Percentiles rank a stretch among this genome's conserved stretches.
Evolutionary conservation across 805 yeast genomes (phyloP).

Genomic region (Phaffomyces opuntiae): DNA sequence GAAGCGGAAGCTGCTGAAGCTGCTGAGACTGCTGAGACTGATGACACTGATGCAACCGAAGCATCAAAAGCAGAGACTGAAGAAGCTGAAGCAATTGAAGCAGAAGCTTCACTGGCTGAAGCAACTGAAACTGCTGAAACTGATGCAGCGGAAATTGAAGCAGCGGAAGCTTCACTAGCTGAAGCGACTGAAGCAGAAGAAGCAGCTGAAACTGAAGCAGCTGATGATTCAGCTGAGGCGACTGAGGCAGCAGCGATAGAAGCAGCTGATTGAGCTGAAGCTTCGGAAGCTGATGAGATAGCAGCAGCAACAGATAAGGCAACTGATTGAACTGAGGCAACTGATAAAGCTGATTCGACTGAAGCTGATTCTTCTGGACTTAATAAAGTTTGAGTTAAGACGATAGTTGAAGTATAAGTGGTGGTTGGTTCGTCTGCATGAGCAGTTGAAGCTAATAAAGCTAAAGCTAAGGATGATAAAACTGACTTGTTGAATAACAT

Average conservation of each 20-base stretch:
- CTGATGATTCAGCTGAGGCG: conserved; percentile 17
- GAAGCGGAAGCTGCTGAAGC: conserved; percentile 9
- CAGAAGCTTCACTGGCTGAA: conserved; percentile 20
- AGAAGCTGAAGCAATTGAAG: conserved; percentile 6
- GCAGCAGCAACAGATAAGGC: conserved; percentile 9
- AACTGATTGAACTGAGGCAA: conserved; percentile 15
- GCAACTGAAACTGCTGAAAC: conserved; percentile 26
- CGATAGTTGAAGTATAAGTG: conserved; percentile 32
- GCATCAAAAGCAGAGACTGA: conserved; percentile 10
- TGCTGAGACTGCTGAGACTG: conserved; percentile 18
- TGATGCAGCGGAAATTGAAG: conserved; percentile 9
- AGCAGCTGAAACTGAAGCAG: conserved; percentile 13
- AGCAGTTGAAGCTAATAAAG: conserved; percentile 9
- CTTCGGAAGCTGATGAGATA: conserved; percentile 12
- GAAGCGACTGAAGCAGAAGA: conserved; percentile 11
- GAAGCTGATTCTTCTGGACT: conserved; percentile 23
- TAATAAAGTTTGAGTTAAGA: conserved; percentile 25
- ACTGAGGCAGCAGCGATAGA: conserved; percentile 10
- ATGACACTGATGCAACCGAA: conserved; percentile 11
- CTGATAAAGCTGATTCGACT: conserved; percentile 8
- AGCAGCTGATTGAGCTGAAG: conserved; percentile 19
- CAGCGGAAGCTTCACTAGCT: neutral
- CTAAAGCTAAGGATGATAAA: conserved; percentile 26
- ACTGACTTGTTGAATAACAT: conserved; percentile 23
- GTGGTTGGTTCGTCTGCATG: conserved; percentile 25